Conservation (phyloP, 305 asterid species). For the Plantago coronopus region DNA sequence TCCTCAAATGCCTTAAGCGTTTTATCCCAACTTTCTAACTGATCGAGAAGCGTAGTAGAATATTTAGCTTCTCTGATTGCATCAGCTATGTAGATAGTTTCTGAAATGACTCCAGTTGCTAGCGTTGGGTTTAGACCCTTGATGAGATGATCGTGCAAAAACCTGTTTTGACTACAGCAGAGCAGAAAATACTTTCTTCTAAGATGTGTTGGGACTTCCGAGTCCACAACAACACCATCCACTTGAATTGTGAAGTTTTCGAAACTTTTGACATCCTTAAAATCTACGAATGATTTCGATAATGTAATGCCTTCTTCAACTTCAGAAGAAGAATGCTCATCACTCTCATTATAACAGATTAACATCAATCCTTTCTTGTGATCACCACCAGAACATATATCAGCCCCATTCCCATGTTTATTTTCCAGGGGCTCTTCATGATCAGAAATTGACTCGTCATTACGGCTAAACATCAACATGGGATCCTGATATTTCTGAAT, state of each 20-base stretch:
- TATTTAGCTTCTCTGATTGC: constrained; percentile 40
- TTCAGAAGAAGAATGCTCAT: not conserved
- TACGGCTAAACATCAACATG: not conserved
- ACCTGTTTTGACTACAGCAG: constrained; percentile 46
- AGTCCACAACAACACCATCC: constrained; percentile 46
- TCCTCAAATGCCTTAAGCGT: constrained; percentile 55
- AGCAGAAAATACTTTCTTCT: constrained; percentile 45
- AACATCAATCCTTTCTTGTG: no score
- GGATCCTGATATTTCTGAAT: not conserved
- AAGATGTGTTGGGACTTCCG: constrained; percentile 41
- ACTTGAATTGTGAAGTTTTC: constrained; percentile 43
- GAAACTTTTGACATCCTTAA: constrained; percentile 12
- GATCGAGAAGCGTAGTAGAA: not conserved
- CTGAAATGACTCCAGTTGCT: constrained; percentile 49
- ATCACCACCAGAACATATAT: constrained; percentile 8
- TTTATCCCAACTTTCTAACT: constrained; percentile 42
- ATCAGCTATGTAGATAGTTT: constrained; percentile 58
- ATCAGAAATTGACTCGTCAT: not conserved
- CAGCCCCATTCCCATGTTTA: constrained; percentile 19
- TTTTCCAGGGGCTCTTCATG: constrained; percentile 7
- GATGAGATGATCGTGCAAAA: constrained; percentile 49
- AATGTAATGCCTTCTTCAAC: not conserved
- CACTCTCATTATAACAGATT: no score
- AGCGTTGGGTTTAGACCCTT: constrained; percentile 47
- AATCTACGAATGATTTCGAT: not conserved